phyloP scores from a whole-genome alignment of 2,329 filamentous ascomycete species.

The Sclerotinia nivalis region DNA sequence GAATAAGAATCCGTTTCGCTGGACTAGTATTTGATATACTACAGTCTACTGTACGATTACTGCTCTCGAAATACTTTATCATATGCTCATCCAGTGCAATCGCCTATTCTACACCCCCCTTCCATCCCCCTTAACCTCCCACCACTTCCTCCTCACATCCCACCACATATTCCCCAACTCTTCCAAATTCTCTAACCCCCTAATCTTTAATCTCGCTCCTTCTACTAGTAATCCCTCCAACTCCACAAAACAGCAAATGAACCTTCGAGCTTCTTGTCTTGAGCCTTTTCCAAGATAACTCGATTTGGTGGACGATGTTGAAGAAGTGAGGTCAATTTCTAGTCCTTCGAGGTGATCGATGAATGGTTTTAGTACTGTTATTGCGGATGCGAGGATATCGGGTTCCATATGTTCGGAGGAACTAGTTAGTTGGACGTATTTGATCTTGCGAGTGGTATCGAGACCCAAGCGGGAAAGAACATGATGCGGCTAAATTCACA shows the following conservation, averaged over 20 bases:
- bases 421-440: slow-evolving; percentile 10
- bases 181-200: background rate
- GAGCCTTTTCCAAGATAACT: background rate
- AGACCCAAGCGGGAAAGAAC: background rate
- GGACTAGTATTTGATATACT: too few relatives aligned
- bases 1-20: too few relatives aligned
- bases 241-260: slow-evolving; percentile 15
- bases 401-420: background rate
- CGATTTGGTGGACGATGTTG: background rate
- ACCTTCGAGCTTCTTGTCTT: background rate
- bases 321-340: background rate
- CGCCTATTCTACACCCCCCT: background rate
- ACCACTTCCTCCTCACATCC: slow-evolving; percentile 21
- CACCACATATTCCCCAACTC: slow-evolving; percentile 20
- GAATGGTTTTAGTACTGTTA: slow-evolving; percentile 17
- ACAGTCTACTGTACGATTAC: background rate
- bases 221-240: slow-evolving; percentile 4
- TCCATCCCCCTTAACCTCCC: background rate
- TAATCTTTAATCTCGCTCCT: slow-evolving; percentile 1
- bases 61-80: background rate
- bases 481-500: background rate
- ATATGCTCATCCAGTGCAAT: background rate
- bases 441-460: background rate
- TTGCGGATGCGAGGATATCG: slow-evolving; percentile 19
- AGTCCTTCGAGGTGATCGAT: background rate